Conservation (phyloP, 75 land plant species). For the Larix kaempferi region DNA sequence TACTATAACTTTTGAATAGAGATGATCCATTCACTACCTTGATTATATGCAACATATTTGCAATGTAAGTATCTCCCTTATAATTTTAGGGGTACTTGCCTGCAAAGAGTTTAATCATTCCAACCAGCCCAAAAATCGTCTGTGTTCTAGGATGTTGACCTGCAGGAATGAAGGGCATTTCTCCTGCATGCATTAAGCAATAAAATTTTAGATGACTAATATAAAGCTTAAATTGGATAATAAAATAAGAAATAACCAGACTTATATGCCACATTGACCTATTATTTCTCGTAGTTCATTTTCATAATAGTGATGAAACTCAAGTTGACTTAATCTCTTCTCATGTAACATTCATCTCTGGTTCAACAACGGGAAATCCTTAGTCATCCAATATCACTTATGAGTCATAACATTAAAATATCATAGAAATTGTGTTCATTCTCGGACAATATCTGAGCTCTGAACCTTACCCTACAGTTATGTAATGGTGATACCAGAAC, state of each 20-base stretch:
- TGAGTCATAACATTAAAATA: neutral
- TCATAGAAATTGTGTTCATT: neutral
- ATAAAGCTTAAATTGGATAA: neutral
- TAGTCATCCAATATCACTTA: neutral
- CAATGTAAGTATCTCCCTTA: neutral
- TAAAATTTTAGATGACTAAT: neutral
- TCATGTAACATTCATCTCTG: neutral
- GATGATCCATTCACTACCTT: too few species aligned
- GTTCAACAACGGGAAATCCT: neutral
- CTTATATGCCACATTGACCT: too few species aligned
- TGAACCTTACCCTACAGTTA: neutral
- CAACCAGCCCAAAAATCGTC: conserved; percentile 67
- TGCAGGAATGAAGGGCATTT: conserved; percentile 40
- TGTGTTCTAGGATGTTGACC: conserved; percentile 41
- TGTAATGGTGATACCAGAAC: neutral
- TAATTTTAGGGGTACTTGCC: conserved; percentile 28
- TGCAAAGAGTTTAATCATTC: conserved; percentile 68
- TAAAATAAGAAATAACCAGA: neutral
- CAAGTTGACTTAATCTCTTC: neutral
- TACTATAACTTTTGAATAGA: too few species aligned
- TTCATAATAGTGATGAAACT: neutral
- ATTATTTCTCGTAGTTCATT: neutral
- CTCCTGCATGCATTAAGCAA: conserved; percentile 32
- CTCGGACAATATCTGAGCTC: neutral
- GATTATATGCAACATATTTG: neutral